These are phyloP conservation scores for Knufia fluminis DNA, from an alignment of 2,329 filamentous ascomycete species.

Conservation along the genomic window DNA sequence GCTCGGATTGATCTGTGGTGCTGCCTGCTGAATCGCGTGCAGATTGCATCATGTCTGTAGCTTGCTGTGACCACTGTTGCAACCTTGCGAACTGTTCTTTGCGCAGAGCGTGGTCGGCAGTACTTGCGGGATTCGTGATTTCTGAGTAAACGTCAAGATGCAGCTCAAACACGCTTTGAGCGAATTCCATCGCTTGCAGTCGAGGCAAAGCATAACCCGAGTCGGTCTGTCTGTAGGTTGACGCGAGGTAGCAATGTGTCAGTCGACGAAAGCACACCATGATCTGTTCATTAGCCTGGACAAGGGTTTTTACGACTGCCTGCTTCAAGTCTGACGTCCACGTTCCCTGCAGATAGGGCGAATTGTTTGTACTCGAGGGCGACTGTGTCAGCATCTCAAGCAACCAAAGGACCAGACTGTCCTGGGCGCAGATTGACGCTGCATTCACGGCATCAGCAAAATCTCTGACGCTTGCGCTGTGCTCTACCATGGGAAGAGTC, in stretches of 20 bases:
- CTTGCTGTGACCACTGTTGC: conserved; percentile 50
- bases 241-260: not conserved
- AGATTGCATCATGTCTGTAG: conserved; percentile 44
- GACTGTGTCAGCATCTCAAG: conserved; percentile 33
- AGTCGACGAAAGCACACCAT: not conserved
- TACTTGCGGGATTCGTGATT: conserved; percentile 53
- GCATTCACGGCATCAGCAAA: conserved; percentile 41
- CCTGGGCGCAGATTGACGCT: conserved; percentile 31
- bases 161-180: conserved; percentile 55
- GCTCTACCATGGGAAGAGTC: conserved; percentile 31
- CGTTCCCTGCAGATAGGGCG: conserved; percentile 44
- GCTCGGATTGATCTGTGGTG: conserved; percentile 27
- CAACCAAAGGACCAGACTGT: conserved; percentile 48
- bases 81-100: conserved; percentile 49
- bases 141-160: conserved; percentile 57
- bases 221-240: not conserved
- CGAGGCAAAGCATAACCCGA: not conserved
- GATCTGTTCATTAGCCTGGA: conserved; percentile 46
- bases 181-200: conserved; percentile 18
- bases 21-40: conserved; percentile 22
- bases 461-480: conserved; percentile 28
- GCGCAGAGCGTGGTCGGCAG: conserved; percentile 44
- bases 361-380: conserved; percentile 22
- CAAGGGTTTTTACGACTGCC: conserved; percentile 43
- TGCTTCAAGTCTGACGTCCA: conserved; percentile 51